Base-by-base conservation (phyloP, 2,329 filamentous ascomycete genomes). In the Lachnellula occidentalis region DNA sequence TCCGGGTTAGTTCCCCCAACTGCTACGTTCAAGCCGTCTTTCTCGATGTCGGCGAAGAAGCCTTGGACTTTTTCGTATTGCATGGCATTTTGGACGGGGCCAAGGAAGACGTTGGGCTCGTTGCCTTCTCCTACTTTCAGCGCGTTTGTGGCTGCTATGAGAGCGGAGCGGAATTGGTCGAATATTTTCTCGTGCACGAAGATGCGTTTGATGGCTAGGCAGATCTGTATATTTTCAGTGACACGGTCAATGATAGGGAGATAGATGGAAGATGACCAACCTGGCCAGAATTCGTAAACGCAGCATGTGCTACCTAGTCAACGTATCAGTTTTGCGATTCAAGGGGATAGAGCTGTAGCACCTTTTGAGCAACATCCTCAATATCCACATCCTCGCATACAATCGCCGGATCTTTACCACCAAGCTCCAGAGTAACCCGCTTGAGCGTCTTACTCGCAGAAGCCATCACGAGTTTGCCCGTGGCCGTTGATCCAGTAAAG, bases 81-180 rank as follows among this genome's bases (percentile, higher is more conserved):
- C 75, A 81, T 77, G 58, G 75, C 70, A 69, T 87, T 87, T 54
- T 83, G 81, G 2, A 87, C 67, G 0, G 85, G 85, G 0, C 81
- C 79, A 71, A 45, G 70, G 72, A 45, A 76, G 67, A 59, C 63
- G 69, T 55, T 66, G 2, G 47, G 34, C 17, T 54, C 43, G 68
- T 21, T 69, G 55, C 63, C 72, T 71, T 22, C 71, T 60, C 58
- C 57, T 19, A 51, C 55, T 45, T 74, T 71, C 6, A 77, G 70
- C 37, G 75, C 73, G 42, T 74, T 70, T 6, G 76, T 70, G 37
- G 77, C 59, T 4, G 69, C 72, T 2, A 71, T 67, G 2, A 78
- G 68, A 66, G 85, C 84, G 17, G 72, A 63, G 14, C 50, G 19
- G 39, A 60, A 59, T 15, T 50, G n/a, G 27, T 81, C 78, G 63